phyloP scores from a whole-genome alignment of 805 yeast species.

The Pichia manshurica region DNA sequence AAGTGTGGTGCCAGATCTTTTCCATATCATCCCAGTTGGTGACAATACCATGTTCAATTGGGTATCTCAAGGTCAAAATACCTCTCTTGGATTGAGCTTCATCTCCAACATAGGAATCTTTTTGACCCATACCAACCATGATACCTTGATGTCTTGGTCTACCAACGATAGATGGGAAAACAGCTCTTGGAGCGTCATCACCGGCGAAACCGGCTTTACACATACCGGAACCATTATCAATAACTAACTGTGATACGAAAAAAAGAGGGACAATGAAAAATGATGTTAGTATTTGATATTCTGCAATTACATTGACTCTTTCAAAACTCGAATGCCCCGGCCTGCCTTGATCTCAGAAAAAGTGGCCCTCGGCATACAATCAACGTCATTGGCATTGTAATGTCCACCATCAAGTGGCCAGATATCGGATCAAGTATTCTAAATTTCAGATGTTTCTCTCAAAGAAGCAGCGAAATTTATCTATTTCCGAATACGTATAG shows the following conservation, averaged over 20 bases:
- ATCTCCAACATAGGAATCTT: constrained; percentile 99
- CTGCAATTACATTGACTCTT: not conserved
- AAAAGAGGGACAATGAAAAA: not conserved
- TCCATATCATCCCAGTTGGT: constrained; percentile 99
- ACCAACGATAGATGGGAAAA: constrained; percentile 99
- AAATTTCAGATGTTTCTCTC: too few species aligned
- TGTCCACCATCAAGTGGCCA: too few species aligned
- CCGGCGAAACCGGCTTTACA: constrained; percentile 99
- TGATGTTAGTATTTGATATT: constrained; percentile 6
- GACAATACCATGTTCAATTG: constrained; percentile 99
- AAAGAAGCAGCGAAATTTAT: too few species aligned
- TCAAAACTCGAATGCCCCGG: too few species aligned
- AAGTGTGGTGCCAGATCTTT: constrained; percentile 99
- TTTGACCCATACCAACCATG: constrained; percentile 99
- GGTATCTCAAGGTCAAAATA: constrained; percentile 96
- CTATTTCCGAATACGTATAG: too few species aligned
- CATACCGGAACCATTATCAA: constrained; percentile 99
- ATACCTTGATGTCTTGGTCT: constrained; percentile 99
- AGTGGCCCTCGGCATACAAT: too few species aligned
- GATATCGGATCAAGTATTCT: too few species aligned
- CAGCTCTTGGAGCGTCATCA: constrained; percentile 99
- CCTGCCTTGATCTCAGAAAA: too few species aligned
- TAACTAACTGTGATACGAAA: constrained; percentile 50
- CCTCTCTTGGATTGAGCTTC: constrained; percentile 99
- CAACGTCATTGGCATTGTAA: too few species aligned